A percentile compares a stretch with the other conserved stretches of the same genome.
phyloP scores from a whole-genome alignment of 805 yeast genomes.

The Starmerella bacillaris region DNA sequence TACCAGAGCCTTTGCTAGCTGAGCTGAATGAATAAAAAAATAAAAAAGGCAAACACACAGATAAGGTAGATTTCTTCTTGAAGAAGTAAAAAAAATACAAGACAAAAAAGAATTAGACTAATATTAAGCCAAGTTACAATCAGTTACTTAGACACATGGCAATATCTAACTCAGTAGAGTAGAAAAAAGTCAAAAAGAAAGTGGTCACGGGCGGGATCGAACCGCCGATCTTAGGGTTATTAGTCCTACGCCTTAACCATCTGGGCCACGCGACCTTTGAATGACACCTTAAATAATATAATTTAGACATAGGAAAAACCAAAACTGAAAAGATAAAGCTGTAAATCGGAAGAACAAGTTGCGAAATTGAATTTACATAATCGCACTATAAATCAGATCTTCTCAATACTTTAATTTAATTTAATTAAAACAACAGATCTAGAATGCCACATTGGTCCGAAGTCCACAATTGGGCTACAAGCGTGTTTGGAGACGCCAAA shows the following conservation, averaged over 20 bases:
- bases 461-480: neutral
- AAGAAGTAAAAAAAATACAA: neutral
- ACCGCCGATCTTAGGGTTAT: conserved; percentile 36
- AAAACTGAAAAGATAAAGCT: no score
- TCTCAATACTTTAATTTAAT: neutral
- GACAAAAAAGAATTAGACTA: neutral
- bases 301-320: no score
- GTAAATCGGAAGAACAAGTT: no score
- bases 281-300: no score
- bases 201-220: conserved; percentile 27
- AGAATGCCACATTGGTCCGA: neutral
- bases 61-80: no score
- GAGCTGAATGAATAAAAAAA: no score
- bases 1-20: no score
- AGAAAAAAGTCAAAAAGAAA: conserved; percentile 7
- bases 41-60: conserved; percentile 2
- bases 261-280: conserved; percentile 42
- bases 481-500: neutral
- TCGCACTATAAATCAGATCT: no score
- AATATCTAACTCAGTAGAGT: neutral
- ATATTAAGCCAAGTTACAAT: neutral
- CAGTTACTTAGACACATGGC: neutral
- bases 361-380: no score
- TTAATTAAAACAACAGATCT: neutral
- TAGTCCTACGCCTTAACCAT: conserved; percentile 45